phyloP scores from a whole-genome alignment of 768 basidiomycete species.

The Cubamyces sp. region DNA sequence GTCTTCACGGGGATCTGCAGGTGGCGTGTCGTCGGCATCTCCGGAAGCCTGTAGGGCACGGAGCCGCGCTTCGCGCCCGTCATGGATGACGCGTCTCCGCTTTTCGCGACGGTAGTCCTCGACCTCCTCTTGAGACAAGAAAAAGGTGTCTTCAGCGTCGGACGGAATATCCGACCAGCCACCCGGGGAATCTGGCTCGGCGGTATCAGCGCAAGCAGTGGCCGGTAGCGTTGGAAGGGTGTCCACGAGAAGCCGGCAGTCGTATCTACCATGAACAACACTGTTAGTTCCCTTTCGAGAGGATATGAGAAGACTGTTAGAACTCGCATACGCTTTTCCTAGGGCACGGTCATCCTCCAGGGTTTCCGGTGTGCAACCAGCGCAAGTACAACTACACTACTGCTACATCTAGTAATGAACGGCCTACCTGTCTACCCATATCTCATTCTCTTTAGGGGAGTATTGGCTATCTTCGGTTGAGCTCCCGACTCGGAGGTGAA shows the following conservation, averaged over 20 bases:
- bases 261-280: slow-evolving; percentile 60
- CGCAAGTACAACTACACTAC: neutral
- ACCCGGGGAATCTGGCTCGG: slow-evolving; percentile 47
- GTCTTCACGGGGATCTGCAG: slow-evolving; percentile 42
- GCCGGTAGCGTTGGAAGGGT: slow-evolving; percentile 39
- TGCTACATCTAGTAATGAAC: neutral
- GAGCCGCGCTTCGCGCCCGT: slow-evolving; percentile 66
- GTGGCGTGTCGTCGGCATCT: slow-evolving; percentile 35
- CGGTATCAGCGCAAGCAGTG: neutral
- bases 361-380: neutral
- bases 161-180: slow-evolving; percentile 89
- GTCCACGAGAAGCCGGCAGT: slow-evolving; percentile 76
- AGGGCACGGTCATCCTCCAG: neutral
- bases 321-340: slow-evolving; percentile 24
- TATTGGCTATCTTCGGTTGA: neutral
- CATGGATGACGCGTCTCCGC: slow-evolving; percentile 63
- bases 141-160: slow-evolving; percentile 85
- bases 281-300: neutral
- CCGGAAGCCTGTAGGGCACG: slow-evolving; percentile 54
- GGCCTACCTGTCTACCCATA: slow-evolving; percentile 87
- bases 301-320: slow-evolving; percentile 11
- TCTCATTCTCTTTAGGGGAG: slow-evolving; percentile 29
- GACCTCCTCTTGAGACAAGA: slow-evolving; percentile 67
- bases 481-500: slow-evolving; percentile 6
- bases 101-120: slow-evolving; percentile 72